These are phyloP conservation scores for Phytophthora pini DNA, from an alignment of 352 stramenopile species.

Conservation along the genomic window DNA sequence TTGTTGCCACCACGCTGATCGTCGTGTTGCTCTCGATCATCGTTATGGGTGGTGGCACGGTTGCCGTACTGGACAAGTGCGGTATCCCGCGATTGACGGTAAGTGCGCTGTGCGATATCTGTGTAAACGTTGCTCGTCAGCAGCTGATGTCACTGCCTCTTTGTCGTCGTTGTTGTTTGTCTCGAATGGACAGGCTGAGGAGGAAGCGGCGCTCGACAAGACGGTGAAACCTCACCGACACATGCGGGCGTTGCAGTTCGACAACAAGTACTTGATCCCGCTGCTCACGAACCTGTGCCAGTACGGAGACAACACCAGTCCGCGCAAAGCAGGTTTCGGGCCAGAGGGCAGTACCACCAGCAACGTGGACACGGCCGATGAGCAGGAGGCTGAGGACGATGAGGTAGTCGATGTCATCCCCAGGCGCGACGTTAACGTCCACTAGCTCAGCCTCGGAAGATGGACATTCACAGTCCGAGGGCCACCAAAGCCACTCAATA, in stretches of 20 bases:
- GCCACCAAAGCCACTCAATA: slow-evolving; percentile 4
- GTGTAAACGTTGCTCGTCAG: slow-evolving; percentile 1
- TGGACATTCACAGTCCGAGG: neutral
- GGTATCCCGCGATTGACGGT: slow-evolving; percentile 87
- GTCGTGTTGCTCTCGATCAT: slow-evolving; percentile 94
- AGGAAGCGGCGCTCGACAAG: slow-evolving; percentile 80
- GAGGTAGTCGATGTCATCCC: slow-evolving; percentile 79
- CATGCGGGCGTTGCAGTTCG: slow-evolving; percentile 84
- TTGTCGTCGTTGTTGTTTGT: slow-evolving; percentile 18
- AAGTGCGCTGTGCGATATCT: slow-evolving; percentile 17
- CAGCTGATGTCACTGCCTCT: slow-evolving; percentile 9
- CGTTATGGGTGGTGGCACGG: slow-evolving; percentile 90
- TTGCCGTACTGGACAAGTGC: slow-evolving; percentile 87
- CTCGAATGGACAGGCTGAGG: slow-evolving; percentile 54
- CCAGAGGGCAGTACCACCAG: slow-evolving; percentile 45
- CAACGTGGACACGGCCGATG: slow-evolving; percentile 50
- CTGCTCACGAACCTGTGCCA: slow-evolving; percentile 81
- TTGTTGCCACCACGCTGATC: slow-evolving; percentile 92
- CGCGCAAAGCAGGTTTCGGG: slow-evolving; percentile 45
- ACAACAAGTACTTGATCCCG: slow-evolving; percentile 89
- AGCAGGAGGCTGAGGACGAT: slow-evolving; percentile 56
- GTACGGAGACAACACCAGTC: slow-evolving; percentile 41
- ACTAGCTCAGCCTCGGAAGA: slow-evolving; percentile 26
- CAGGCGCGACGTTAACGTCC: slow-evolving; percentile 58
- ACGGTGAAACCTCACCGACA: slow-evolving; percentile 82